A percentile compares a stretch with the other conserved stretches of the same genome.
These are phyloP conservation scores for Salinomyces thailandicus DNA, from an alignment of 2,329 filamentous ascomycete species.

Conservation along the genomic window DNA sequence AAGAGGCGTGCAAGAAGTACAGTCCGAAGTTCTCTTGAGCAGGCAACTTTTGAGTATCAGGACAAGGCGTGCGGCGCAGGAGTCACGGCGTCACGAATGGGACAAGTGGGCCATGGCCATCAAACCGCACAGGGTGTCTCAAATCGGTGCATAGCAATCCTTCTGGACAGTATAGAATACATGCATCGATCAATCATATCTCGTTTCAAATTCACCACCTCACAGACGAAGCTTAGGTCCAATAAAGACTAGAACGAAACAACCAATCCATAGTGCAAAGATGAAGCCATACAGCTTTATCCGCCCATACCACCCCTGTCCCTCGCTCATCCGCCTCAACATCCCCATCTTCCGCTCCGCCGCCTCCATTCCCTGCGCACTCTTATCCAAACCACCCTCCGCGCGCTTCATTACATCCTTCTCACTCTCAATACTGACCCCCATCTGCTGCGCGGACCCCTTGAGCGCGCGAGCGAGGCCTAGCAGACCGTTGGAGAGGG, in stretches of 20 bases:
- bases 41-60: not conserved
- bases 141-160: not conserved
- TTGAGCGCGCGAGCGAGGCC: conserved; percentile 70
- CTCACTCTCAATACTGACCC: conserved; percentile 59
- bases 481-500: conserved; percentile 70
- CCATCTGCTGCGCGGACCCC: conserved; percentile 60
- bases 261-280: conserved; percentile 65
- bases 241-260: conserved; percentile 72
- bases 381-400: conserved; percentile 65
- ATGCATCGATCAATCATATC: not conserved
- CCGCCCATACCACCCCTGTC: conserved; percentile 76
- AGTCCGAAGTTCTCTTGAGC: conserved; percentile 61
- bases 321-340: conserved; percentile 71
- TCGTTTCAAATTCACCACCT: not conserved
- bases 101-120: too few species aligned
- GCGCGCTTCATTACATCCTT: conserved; percentile 63
- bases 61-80: not conserved
- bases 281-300: conserved; percentile 71
- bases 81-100: not conserved
- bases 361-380: conserved; percentile 62
- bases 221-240: conserved; percentile 81
- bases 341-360: conserved; percentile 68
- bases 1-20: conserved; percentile 78
- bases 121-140: too few species aligned
- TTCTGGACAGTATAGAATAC: not conserved